Base-by-base conservation (phyloP, 371 early-diverging fungal species). In the Haplosporangium sp. region DNA sequence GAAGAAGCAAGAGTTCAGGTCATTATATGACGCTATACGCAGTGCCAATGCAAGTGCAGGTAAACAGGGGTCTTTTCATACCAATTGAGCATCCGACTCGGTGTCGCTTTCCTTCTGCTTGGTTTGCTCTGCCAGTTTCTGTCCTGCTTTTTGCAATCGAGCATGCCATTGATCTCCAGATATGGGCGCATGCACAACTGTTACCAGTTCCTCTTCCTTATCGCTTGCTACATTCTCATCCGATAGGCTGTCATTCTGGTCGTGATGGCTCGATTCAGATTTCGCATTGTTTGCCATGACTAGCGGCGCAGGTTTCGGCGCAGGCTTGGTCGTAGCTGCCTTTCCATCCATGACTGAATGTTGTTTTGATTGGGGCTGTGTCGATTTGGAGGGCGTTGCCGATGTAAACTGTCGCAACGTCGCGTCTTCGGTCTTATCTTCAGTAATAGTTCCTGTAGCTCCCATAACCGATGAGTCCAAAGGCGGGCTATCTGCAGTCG, bases 1-100 rank as follows among this genome's bases (percentile, higher is more conserved):
- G 23, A 46, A n/a, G 54, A 51, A 51, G 23, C 52, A 21, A 23
- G 11, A 12, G n/a, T 0, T 21, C 1, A 23, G 5, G 37, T 55
- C 20, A 3, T 20, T 23, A 7, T 16, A 40, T n/a, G 13, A 6
- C 11, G 13, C 51, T n/a, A 40, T 14, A 18, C 12, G 37, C 10
- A 11, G 7, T 1, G 6, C 14, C 4, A 21, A 21, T 21, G 10
- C 40, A 29, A 40, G 23, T 40, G 12, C 10, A 16, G 45, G 2
- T 40, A 61, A 43, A 59, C 29, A 12, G 37, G 10, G 37, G 13
- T 5, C n/a, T 48, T 21, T 38, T 68, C 64, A 36, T 72, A 83
- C 84, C 71, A 82, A 52, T 60, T 84, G 84, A 6, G 73, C 76
- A 40, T 84, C 83, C 37, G 82, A 83, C 38, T 81, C 77, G 45